phyloP scores from a whole-genome alignment of 2,329 filamentous ascomycete species.

The Pseudopyricularia cyperi region DNA sequence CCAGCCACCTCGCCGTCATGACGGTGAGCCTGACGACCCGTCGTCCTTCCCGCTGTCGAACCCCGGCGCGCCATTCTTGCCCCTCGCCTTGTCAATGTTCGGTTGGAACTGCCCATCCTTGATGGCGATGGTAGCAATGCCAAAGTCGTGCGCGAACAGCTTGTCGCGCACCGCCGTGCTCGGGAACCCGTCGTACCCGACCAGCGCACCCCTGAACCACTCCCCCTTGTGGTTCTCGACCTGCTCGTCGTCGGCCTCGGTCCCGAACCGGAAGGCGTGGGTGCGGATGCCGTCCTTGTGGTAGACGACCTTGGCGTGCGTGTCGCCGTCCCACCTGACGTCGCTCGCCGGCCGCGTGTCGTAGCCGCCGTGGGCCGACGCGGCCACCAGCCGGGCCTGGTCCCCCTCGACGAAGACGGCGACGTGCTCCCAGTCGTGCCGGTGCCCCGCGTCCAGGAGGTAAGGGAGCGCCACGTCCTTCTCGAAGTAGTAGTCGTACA shows the following conservation, averaged over 20 bases:
- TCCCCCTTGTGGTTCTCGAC: constrained; percentile 19
- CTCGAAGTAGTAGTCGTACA: constrained; percentile 34
- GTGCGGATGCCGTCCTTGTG: constrained; percentile 21
- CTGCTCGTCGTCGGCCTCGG: constrained; percentile 10
- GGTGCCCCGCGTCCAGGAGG: constrained; percentile 13
- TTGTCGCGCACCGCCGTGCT: constrained; percentile 7
- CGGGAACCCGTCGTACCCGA: constrained; percentile 19
- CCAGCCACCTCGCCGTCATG: not conserved
- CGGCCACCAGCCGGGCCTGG: constrained; percentile 14
- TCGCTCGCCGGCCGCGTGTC: constrained; percentile 7
- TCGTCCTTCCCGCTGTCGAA: constrained; percentile 1
- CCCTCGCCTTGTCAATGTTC: not conserved
- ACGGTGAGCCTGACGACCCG: not conserved
- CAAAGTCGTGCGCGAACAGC: constrained; percentile 14
- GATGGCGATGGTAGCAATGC: constrained; percentile 10
- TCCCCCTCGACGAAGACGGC: constrained; percentile 16
- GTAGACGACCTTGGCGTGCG: constrained; percentile 23
- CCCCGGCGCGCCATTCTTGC: not conserved
- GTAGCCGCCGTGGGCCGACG: constrained; percentile 19
- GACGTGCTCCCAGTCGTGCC: constrained; percentile 26
- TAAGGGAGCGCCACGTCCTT: constrained; percentile 21
- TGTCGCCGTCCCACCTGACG: constrained; percentile 9
- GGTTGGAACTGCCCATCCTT: constrained; percentile 6
- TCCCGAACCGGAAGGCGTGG: constrained; percentile 21
- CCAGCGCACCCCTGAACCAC: constrained; percentile 19